These are phyloP conservation scores for Glutinoglossum americanum DNA, from an alignment of 495 filamentous ascomycete genomes.

Conservation along the genomic window DNA sequence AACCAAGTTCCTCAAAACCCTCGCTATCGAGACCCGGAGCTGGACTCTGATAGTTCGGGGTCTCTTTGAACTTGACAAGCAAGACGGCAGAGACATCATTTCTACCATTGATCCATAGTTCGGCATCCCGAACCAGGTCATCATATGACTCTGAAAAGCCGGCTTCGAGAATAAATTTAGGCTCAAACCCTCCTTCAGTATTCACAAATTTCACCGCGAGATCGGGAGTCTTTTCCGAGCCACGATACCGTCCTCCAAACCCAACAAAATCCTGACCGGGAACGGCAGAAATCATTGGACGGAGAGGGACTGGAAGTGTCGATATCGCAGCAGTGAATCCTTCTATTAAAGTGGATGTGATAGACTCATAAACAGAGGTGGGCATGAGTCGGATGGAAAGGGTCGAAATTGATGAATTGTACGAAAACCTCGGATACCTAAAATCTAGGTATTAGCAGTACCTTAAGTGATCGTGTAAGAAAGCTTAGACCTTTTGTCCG, in stretches of 20 bases:
- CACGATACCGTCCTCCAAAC: not conserved
- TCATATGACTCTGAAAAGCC: not conserved
- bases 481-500: not conserved
- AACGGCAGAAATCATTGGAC: not conserved
- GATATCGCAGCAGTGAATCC: not conserved
- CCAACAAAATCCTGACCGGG: not conserved
- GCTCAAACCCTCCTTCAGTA: not conserved
- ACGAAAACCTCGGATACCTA: not conserved
- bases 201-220: not conserved
- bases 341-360: not conserved
- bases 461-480: not conserved
- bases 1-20: not conserved
- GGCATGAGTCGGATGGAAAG: not conserved
- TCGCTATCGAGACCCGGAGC: not conserved
- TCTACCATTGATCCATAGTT: not conserved
- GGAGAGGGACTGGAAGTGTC: not conserved
- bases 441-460: not conserved
- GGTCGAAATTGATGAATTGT: not conserved
- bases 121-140: not conserved
- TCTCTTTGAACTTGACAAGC: not conserved
- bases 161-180: not conserved
- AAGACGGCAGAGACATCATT: not conserved
- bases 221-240: not conserved
- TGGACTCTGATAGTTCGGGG: not conserved
- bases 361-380: not conserved